Evolutionary conservation across 176 grass and related monocot genomes (phyloP).

Genomic region (Zea luxurians): DNA sequence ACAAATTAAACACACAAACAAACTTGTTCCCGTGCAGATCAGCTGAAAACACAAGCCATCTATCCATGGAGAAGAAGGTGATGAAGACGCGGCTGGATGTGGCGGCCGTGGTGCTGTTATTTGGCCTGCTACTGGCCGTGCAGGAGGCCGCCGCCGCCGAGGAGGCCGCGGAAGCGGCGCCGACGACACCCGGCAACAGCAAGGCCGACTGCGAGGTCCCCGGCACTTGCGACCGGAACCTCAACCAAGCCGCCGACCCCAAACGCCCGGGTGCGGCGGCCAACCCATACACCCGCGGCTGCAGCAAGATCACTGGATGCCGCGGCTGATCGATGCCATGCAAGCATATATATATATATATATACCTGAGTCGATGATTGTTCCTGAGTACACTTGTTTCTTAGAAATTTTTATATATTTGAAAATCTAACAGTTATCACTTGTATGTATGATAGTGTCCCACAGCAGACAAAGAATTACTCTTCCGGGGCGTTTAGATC

Average conservation of each 20-base stretch:
- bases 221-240: neutral
- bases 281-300: neutral
- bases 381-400: no score
- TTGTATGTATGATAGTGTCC: no score
- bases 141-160: neutral
- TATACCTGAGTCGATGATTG: no score
- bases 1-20: neutral
- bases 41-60: neutral
- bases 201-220: neutral
- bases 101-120: neutral
- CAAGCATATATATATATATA: neutral
- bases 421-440: no score
- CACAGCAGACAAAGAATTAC: no score
- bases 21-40: neutral
- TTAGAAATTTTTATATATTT: no score
- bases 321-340: conserved; percentile 1
- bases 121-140: neutral
- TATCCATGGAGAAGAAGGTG: conserved; percentile 15
- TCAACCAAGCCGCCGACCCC: neutral
- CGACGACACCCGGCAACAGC: neutral
- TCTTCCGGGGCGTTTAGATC: no score
- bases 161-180: neutral
- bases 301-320: neutral
- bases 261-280: neutral
- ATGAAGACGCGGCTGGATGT: neutral